A percentile compares a stretch with the other conserved stretches of the same genome.
Evolutionary conservation across 2,329 filamentous ascomycete genomes (phyloP).

Genomic region (Pseudogymnoascus sp.): DNA sequence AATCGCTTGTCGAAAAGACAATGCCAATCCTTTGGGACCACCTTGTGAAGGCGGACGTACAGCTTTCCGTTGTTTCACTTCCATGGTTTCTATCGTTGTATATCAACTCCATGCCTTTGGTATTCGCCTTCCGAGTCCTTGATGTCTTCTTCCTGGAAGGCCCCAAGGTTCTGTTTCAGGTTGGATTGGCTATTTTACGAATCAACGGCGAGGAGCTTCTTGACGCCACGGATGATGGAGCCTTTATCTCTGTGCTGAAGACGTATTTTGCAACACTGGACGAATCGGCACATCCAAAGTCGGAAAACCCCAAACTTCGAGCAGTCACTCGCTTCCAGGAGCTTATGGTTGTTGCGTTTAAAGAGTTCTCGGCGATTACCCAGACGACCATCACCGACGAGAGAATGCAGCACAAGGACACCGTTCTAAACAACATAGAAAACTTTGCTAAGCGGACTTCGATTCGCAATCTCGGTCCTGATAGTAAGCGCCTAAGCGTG

Average conservation of each 20-base stretch:
- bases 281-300: constrained; percentile 91
- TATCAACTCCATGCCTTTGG: constrained; percentile 98
- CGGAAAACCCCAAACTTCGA: constrained; percentile 87
- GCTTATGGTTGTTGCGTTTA: constrained; percentile 98
- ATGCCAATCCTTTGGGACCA: constrained; percentile 99
- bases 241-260: constrained; percentile 94
- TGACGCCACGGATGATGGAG: constrained; percentile 88
- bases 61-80: constrained; percentile 91
- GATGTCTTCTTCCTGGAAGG: constrained; percentile 99
- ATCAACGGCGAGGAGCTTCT: constrained; percentile 96
- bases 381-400: constrained; percentile 87
- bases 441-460: constrained; percentile 95
- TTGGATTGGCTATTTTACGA: constrained; percentile 89
- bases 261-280: constrained; percentile 89
- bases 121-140: constrained; percentile 92
- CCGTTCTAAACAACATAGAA: constrained; percentile 91
- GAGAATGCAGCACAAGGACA: constrained; percentile 86
- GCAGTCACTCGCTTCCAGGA: constrained; percentile 96
- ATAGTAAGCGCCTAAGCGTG: constrained; percentile 81
- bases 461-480: constrained; percentile 88
- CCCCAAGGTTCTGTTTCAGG: constrained; percentile 94
- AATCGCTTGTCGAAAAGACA: constrained; percentile 95
- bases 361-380: constrained; percentile 93
- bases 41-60: constrained; percentile 92
- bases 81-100: constrained; percentile 98